These are phyloP conservation scores for Ogataea siamensis DNA, from an alignment of 805 yeast species.

Conservation along the genomic window DNA sequence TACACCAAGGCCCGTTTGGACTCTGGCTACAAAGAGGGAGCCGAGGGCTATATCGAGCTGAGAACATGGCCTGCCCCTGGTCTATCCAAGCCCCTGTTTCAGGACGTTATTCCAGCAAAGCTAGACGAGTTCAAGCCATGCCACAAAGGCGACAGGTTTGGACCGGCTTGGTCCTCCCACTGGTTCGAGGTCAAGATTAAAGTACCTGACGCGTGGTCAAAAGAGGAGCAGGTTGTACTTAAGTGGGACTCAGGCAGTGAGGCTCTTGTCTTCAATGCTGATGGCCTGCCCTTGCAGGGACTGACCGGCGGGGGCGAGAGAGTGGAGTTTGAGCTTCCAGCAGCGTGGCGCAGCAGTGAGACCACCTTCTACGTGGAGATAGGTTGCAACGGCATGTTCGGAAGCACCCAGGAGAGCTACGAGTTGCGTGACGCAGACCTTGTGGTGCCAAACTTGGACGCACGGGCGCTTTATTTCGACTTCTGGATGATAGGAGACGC, in stretches of 20 bases:
- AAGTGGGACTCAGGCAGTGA: slow-evolving; percentile 88
- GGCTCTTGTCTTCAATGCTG: slow-evolving; percentile 68
- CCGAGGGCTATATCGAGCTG: slow-evolving; percentile 49
- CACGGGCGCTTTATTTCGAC: slow-evolving; percentile 74
- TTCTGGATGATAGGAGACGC: slow-evolving; percentile 90
- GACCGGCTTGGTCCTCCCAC: slow-evolving; percentile 96
- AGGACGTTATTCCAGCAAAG: slow-evolving; percentile 49
- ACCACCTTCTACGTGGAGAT: slow-evolving; percentile 80
- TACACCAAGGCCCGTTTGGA: slow-evolving; percentile 63
- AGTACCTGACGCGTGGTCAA: slow-evolving; percentile 62
- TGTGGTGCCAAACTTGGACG: slow-evolving; percentile 76
- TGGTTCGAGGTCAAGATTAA: slow-evolving; percentile 76
- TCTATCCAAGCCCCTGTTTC: slow-evolving; percentile 60
- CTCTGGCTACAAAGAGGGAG: slow-evolving; percentile 28
- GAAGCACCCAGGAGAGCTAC: slow-evolving; percentile 64
- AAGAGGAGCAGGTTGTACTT: slow-evolving; percentile 55
- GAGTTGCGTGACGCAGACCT: slow-evolving; percentile 68
- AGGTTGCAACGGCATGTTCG: slow-evolving; percentile 92
- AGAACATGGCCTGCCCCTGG: slow-evolving; percentile 74
- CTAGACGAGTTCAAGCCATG: slow-evolving; percentile 54
- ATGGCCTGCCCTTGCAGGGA: slow-evolving; percentile 76
- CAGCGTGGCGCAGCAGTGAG: slow-evolving; percentile 48
- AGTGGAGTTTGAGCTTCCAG: slow-evolving; percentile 67
- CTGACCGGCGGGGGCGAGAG: slow-evolving; percentile 86
- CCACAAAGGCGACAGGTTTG: slow-evolving; percentile 71